Conservation (phyloP, 768 basidiomycete genomes). For the Mycena indigotica region DNA sequence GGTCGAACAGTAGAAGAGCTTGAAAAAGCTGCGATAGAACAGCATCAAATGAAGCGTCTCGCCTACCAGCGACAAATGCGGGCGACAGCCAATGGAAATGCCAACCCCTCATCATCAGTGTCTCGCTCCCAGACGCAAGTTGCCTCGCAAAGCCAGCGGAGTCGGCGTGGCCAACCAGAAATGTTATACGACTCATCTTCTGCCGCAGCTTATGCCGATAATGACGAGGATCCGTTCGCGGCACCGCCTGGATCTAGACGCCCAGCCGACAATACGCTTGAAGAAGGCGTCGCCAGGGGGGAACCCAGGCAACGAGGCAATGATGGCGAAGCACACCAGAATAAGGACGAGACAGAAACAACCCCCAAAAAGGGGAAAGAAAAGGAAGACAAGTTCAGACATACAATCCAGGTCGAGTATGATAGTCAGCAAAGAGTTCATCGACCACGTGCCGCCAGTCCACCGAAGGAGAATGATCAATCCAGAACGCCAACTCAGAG, state of each 20-base stretch:
- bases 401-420: slow-evolving; percentile 98
- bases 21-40: slow-evolving; percentile 78
- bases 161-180: slow-evolving; percentile 68
- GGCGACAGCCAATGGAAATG: slow-evolving; percentile 40
- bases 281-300: slow-evolving; percentile 13
- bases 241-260: slow-evolving; percentile 39
- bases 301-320: slow-evolving; percentile 9
- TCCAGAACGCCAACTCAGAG: slow-evolving; percentile 12
- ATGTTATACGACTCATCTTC: slow-evolving; percentile 72
- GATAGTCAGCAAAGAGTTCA: slow-evolving; percentile 50
- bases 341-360: neutral
- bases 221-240: slow-evolving; percentile 77
- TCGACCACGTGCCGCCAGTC: slow-evolving; percentile 24
- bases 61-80: slow-evolving; percentile 84
- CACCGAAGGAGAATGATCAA: slow-evolving; percentile 12
- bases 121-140: slow-evolving; percentile 55
- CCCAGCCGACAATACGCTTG: slow-evolving; percentile 8
- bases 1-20: slow-evolving; percentile 73
- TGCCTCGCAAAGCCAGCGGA: slow-evolving; percentile 42
- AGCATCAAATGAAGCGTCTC: slow-evolving; percentile 80
- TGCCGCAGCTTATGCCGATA: slow-evolving; percentile 37
- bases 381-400: slow-evolving; percentile 52
- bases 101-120: slow-evolving; percentile 48
- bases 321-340: slow-evolving; percentile 7
- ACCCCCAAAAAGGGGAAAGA: slow-evolving; percentile 15